Base-by-base conservation (phyloP, 768 basidiomycete species). In the Jaapia argillacea region DNA sequence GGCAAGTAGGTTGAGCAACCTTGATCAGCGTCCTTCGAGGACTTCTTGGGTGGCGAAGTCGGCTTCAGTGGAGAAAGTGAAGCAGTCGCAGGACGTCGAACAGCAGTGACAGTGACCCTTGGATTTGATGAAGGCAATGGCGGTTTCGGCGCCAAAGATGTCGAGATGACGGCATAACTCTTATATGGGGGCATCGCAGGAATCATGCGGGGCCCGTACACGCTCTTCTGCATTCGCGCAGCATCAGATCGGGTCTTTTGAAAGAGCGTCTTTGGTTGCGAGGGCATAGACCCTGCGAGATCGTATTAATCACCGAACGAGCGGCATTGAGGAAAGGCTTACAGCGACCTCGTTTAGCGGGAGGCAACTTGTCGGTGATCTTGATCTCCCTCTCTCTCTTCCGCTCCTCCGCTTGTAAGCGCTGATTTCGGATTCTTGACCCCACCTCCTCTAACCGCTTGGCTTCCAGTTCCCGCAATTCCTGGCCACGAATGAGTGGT, bases 331-430 rank as follows among this genome's bases (percentile, higher is more conserved):
- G 24, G n/a, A 26, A 24, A 45, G 43, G 56, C 77, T 58, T 61
- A 83, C 81, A 84, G 54, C 65, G 75, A 25, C 68, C 52, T 41
- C 85, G 81, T 62, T 85, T 87, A 23, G 70, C 51, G 18, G 76
- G 79, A 22, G 83, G 84, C 12, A 83, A 50, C 49, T 66, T 72
- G 59, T 85, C 82, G 14, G 83, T 88, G 42, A 79, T 53, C 58
- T 85, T 87, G 46, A 90, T 74, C 60, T 82, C 79, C 46, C 77
- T 71, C 59, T 83, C 82, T 59, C 72, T 85, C 67, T 82, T 87
- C 49, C 78, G 79, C 55, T 81, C 78, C 27, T 80, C 82, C 7
- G 73, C 81, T 57, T 81, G 78, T 54, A 75, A 68, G 16, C 84
- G 77, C 53, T 81, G 76, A 37, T 61, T 73, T 48, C 82, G 77